Evolutionary conservation across 352 stramenopile species (phyloP).

Genomic region (Pythium scleroteichum): DNA sequence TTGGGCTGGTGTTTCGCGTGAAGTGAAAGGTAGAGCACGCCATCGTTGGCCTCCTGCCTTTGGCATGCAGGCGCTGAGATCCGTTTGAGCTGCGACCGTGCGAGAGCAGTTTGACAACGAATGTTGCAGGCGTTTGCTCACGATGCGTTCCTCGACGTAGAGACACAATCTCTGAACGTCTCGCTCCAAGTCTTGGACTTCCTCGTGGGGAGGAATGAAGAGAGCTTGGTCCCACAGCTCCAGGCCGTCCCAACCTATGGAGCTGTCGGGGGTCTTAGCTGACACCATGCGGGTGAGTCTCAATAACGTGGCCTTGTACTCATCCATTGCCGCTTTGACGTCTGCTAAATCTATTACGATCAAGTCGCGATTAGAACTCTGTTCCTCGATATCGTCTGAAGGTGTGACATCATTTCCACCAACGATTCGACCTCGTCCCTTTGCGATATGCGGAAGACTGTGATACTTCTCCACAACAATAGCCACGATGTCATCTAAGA

Average conservation of each 20-base stretch:
- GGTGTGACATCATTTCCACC: background rate
- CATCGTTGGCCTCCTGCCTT: slow-evolving; percentile 2
- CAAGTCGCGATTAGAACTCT: slow-evolving; percentile 10
- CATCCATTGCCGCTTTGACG: slow-evolving; percentile 30
- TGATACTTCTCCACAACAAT: slow-evolving; percentile 8
- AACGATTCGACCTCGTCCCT: background rate
- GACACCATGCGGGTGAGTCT: slow-evolving; percentile 37
- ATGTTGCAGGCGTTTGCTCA: slow-evolving; percentile 17
- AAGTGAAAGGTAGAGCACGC: slow-evolving; percentile 6
- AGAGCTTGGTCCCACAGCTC: slow-evolving; percentile 62
- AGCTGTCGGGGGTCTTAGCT: slow-evolving; percentile 46
- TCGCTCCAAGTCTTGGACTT: slow-evolving; percentile 47
- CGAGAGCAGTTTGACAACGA: background rate
- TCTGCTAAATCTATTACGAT: slow-evolving; percentile 34
- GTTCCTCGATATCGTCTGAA: background rate
- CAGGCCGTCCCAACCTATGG: slow-evolving; percentile 45
- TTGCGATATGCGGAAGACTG: slow-evolving; percentile 2
- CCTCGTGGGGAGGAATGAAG: slow-evolving; percentile 54
- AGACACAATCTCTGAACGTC: slow-evolving; percentile 38
- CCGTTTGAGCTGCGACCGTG: slow-evolving; percentile 32
- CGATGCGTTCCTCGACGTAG: slow-evolving; percentile 37
- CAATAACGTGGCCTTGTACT: slow-evolving; percentile 35
- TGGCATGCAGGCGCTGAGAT: slow-evolving; percentile 33
- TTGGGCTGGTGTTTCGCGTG: too few species aligned
- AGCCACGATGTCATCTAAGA: slow-evolving; percentile 7